These are phyloP conservation scores for Cryptosporidium sp. DNA, from an alignment of 169 alveolate genomes.

Conservation along the genomic window DNA sequence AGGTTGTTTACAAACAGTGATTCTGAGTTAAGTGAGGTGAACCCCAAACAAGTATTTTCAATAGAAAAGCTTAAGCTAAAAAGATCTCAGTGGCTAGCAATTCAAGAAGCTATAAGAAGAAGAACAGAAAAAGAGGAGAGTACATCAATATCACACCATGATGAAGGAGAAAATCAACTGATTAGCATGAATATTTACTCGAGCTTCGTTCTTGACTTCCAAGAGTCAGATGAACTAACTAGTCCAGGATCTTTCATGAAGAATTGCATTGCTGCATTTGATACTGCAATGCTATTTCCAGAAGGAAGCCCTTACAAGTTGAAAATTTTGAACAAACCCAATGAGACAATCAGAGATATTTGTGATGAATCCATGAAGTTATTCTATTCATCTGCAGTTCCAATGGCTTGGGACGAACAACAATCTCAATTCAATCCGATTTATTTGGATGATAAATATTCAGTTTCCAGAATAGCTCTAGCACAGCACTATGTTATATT, in stretches of 20 bases:
- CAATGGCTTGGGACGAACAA: constrained; percentile 75
- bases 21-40: constrained; percentile 4
- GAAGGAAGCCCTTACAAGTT: constrained; percentile 57
- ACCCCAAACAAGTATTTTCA: constrained; percentile 4
- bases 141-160: neutral
- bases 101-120: constrained; percentile 39
- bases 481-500: constrained; percentile 28
- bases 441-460: neutral
- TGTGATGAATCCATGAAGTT: constrained; percentile 41
- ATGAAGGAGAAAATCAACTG: neutral
- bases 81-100: constrained; percentile 66
- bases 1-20: constrained; percentile 32
- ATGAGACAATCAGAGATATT: constrained; percentile 16
- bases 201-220: constrained; percentile 65
- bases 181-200: constrained; percentile 17
- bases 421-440: constrained; percentile 39
- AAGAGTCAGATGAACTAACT: constrained; percentile 45
- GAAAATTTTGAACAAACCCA: neutral
- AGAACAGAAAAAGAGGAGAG: neutral
- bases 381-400: constrained; percentile 48
- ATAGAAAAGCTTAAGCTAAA: constrained; percentile 38
- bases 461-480: constrained; percentile 68
- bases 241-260: constrained; percentile 57
- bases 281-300: constrained; percentile 46
- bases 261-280: constrained; percentile 69